phyloP scores from a whole-genome alignment of 202 grass and related monocot species.

The Thinopyrum obtusiflorum region DNA sequence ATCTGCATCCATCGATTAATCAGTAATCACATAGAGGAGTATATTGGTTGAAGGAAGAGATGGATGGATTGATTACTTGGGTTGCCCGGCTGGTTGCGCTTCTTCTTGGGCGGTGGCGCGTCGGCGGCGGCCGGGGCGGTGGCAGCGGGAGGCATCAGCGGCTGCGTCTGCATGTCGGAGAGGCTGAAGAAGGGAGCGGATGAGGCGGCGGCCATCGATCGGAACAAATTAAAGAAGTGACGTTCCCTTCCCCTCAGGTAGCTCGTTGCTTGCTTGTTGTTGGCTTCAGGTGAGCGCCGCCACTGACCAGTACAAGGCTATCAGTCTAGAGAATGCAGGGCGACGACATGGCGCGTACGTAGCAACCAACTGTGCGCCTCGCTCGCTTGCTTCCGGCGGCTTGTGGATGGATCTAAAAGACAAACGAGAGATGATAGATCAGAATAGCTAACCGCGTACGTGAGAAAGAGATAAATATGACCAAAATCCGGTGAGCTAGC shows the following conservation, averaged over 20 bases:
- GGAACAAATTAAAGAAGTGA: conserved; percentile 31
- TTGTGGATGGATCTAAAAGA: conserved; percentile 62
- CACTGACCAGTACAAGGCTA: conserved; percentile 18
- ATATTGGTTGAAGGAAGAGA: no score
- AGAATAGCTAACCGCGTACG: neutral
- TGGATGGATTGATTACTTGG: conserved; percentile 59
- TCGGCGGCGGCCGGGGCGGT: conserved; percentile 5
- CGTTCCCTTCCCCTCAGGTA: no score
- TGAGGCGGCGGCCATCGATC: conserved; percentile 64
- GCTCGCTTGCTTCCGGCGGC: conserved; percentile 4
- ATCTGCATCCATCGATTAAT: no score
- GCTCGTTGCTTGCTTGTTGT: neutral
- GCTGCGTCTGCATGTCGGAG: conserved; percentile 51
- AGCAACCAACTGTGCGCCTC: neutral
- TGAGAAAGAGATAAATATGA: conserved; percentile 29
- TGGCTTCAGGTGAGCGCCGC: conserved; percentile 23
- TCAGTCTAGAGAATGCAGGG: neutral
- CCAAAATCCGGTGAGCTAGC: no score
- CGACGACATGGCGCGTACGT: conserved; percentile 22
- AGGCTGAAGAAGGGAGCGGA: conserved; percentile 70
- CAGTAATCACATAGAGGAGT: no score
- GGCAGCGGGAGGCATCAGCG: conserved; percentile 17
- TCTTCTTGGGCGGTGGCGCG: conserved; percentile 71
- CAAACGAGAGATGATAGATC: conserved; percentile 35
- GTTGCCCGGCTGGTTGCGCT: conserved; percentile 90